These are phyloP conservation scores for Chrysosporium queenslandicum DNA, from an alignment of 2,329 filamentous ascomycete species.

Conservation along the genomic window DNA sequence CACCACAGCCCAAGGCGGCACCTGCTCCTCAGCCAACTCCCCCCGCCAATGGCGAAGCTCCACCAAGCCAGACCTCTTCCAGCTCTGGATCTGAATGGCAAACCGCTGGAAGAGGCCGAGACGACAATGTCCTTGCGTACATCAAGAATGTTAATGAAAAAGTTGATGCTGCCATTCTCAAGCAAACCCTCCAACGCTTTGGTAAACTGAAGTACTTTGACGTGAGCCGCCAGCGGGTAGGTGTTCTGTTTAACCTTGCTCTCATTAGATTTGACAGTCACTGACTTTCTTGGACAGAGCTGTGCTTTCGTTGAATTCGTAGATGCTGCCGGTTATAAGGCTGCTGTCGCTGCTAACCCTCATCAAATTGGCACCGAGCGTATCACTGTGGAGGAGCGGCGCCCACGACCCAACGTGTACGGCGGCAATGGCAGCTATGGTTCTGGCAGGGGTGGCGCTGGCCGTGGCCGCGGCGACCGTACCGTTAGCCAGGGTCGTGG, in stretches of 20 bases:
- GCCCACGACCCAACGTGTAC: conserved; percentile 60
- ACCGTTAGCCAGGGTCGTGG: conserved; percentile 55
- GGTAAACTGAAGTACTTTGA: conserved; percentile 56
- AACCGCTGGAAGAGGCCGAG: conserved; percentile 63
- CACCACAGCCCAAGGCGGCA: conserved; percentile 28
- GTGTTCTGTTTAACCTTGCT: conserved; percentile 16
- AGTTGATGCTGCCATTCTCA: conserved; percentile 65
- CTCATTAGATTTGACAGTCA: conserved; percentile 1
- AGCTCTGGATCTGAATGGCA: conserved; percentile 68
- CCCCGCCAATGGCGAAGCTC: conserved; percentile 40
- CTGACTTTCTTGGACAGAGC: conserved; percentile 50
- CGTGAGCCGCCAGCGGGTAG: conserved; percentile 64
- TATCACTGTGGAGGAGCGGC: conserved; percentile 81
- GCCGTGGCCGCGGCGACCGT: conserved; percentile 60
- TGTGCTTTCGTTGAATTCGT: conserved; percentile 95
- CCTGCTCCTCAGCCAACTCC: conserved; percentile 28
- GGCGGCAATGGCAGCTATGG: conserved; percentile 52
- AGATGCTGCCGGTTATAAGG: conserved; percentile 67
- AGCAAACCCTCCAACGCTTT: conserved; percentile 58
- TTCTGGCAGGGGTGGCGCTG: conserved; percentile 52
- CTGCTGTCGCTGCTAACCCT: conserved; percentile 73
- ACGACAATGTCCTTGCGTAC: conserved; percentile 74
- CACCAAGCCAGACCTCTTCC: conserved; percentile 73
- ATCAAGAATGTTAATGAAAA: conserved; percentile 94
- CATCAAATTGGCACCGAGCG: conserved; percentile 73